Conservation (phyloP, 2,329 filamentous ascomycete genomes). For the Talaromyces sp. region DNA sequence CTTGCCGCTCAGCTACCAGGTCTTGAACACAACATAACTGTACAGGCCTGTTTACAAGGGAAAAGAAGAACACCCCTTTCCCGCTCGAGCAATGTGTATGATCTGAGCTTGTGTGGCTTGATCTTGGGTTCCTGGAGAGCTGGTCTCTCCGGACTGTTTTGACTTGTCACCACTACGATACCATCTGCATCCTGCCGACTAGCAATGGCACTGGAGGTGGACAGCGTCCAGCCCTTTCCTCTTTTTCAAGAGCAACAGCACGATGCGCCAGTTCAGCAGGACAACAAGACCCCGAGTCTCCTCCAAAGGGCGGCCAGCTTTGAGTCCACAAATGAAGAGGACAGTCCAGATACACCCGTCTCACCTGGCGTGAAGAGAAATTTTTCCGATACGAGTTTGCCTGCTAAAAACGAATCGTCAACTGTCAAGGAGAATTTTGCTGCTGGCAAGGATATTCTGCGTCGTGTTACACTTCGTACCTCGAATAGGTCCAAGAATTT, state of each 20-base stretch:
- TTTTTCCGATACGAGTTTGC: constrained; percentile 46
- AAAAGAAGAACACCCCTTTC: neutral
- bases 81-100: constrained; percentile 14
- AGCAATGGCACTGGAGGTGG: constrained; percentile 28
- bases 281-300: constrained; percentile 14
- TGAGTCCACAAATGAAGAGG: constrained; percentile 47
- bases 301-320: constrained; percentile 56
- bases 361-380: constrained; percentile 44
- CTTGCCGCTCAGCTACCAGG: neutral
- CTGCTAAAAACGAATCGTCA: constrained; percentile 30
- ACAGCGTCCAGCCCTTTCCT: constrained; percentile 19
- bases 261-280: neutral
- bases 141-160: constrained; percentile 34
- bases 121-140: constrained; percentile 35
- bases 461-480: constrained; percentile 37
- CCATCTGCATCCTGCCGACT: constrained; percentile 3
- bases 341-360: constrained; percentile 24
- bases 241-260: constrained; percentile 16
- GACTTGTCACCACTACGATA: neutral
- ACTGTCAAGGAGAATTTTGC: constrained; percentile 35
- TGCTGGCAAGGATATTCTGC: constrained; percentile 39
- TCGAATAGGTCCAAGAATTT: constrained; percentile 27
- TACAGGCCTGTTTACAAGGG: neutral
- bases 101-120: constrained; percentile 14
- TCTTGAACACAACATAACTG: neutral